Evolutionary conservation across 2,329 filamentous ascomycete genomes (phyloP).

Genomic region (Pseudogymnoascus sp.): DNA sequence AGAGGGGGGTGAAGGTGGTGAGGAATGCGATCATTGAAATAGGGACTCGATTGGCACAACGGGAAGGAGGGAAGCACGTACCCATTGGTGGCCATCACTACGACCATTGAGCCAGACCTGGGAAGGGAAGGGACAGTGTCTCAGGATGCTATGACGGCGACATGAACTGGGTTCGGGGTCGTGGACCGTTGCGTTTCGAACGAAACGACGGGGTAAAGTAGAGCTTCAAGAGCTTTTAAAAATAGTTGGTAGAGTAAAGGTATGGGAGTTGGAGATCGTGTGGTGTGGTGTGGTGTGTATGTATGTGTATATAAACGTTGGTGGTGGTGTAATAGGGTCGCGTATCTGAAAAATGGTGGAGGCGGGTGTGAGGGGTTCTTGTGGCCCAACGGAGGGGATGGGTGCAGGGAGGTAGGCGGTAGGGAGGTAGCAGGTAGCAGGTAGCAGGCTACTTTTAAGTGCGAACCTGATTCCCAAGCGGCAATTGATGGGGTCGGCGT

Average conservation of each 20-base stretch:
- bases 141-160: slow-evolving; percentile 5
- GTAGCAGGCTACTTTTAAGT: slow-evolving; percentile 1
- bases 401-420: not conserved
- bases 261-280: not conserved
- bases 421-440: too few relatives aligned
- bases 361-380: slow-evolving; percentile 3
- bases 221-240: not conserved
- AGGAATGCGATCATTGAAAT: slow-evolving; percentile 7
- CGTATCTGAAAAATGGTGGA: slow-evolving; percentile 6
- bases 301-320: not conserved
- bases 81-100: slow-evolving; percentile 26
- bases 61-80: slow-evolving; percentile 18
- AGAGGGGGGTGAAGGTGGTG: not conserved
- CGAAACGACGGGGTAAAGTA: not conserved
- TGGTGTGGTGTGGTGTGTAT: not conserved
- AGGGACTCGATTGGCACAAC: not conserved
- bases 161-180: not conserved
- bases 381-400: not conserved
- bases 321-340: not conserved
- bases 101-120: slow-evolving; percentile 18
- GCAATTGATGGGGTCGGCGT: slow-evolving; percentile 8
- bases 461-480: slow-evolving; percentile 8
- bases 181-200: not conserved
- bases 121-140: slow-evolving; percentile 6
- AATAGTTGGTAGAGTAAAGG: not conserved